phyloP scores from a whole-genome alignment of 495 filamentous ascomycete species.

The Lophiotrema nucula region DNA sequence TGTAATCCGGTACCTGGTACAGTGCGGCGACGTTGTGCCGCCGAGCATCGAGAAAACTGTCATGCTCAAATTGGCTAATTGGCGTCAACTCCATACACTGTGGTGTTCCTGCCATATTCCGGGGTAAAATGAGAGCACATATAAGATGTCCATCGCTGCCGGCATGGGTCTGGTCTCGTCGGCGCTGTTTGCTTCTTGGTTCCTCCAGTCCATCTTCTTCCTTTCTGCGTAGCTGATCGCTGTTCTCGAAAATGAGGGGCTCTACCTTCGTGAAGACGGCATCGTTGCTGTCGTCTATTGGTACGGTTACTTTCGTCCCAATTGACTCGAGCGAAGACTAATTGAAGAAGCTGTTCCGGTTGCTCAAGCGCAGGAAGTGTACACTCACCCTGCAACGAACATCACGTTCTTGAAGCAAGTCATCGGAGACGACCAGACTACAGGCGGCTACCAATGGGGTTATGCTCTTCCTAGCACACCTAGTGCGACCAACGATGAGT shows the following conservation, averaged over 20 bases:
- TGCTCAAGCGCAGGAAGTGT: conserved; percentile 24
- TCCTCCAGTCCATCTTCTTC: conserved; percentile 11
- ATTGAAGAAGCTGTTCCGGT: conserved; percentile 7
- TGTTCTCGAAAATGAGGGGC: conserved; percentile 27
- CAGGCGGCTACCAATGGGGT: conserved; percentile 53
- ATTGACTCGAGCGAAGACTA: conserved; percentile 8
- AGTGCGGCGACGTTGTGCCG: not conserved
- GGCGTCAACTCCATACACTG: conserved; percentile 15
- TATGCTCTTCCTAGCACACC: conserved; percentile 52
- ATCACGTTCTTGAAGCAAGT: conserved; percentile 27
- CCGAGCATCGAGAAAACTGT: conserved; percentile 6
- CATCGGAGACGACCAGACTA: conserved; percentile 12
- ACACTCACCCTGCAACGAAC: conserved; percentile 22
- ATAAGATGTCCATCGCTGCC: conserved; percentile 16
- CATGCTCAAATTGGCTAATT: conserved; percentile 20
- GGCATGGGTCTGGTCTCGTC: conserved; percentile 16
- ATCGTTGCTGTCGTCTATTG: conserved; percentile 32
- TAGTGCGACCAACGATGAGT: conserved; percentile 55
- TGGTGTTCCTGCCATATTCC: conserved; percentile 8
- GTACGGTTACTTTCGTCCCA: conserved; percentile 3
- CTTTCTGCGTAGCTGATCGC: conserved; percentile 7
- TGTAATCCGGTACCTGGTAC: conserved; percentile 27
- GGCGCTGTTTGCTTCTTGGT: conserved; percentile 15
- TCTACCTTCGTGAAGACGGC: conserved; percentile 30
- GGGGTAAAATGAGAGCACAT: conserved; percentile 25